Evolutionary conservation across 352 stramenopile genomes (phyloP).

Genomic region (Pythium aquatile): DNA sequence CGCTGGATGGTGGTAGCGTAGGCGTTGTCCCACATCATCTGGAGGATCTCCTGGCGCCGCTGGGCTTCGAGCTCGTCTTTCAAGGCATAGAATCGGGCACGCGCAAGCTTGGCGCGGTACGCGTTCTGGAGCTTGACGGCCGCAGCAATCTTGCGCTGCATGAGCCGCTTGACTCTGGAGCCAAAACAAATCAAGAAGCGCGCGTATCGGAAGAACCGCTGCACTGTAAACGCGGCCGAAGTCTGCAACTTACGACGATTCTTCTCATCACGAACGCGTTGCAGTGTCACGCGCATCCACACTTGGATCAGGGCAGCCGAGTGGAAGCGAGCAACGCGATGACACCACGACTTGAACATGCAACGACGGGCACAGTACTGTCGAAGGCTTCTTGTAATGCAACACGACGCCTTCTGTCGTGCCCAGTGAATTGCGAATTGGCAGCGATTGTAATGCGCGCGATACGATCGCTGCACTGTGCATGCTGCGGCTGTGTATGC

Average conservation of each 20-base stretch:
- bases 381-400: constrained; percentile 38
- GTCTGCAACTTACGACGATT: constrained; percentile 10
- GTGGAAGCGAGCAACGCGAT: constrained; percentile 52
- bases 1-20: constrained; percentile 67
- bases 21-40: constrained; percentile 68
- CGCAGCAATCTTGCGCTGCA: constrained; percentile 30
- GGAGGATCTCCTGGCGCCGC: constrained; percentile 44
- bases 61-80: constrained; percentile 61
- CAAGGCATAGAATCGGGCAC: constrained; percentile 54
- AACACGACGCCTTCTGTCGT: constrained; percentile 33
- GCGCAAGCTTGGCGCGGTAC: constrained; percentile 60
- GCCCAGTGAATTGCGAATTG: constrained; percentile 30
- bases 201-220: constrained; percentile 50
- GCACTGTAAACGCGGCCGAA: constrained; percentile 29
- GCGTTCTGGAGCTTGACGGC: constrained; percentile 53
- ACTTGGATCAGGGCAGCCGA: constrained; percentile 52
- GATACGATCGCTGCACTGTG: constrained; percentile 44
- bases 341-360: constrained; percentile 39
- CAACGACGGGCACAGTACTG: constrained; percentile 38
- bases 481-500: constrained; percentile 34
- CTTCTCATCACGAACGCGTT: constrained; percentile 28
- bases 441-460: constrained; percentile 34
- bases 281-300: constrained; percentile 38
- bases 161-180: constrained; percentile 31
- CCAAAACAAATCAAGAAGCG: constrained; percentile 41